A percentile compares a stretch with the other conserved stretches of the same genome.
These are phyloP conservation scores for Diaporthe citri DNA, from an alignment of 2,329 filamentous ascomycete genomes.

Conservation along the genomic window DNA sequence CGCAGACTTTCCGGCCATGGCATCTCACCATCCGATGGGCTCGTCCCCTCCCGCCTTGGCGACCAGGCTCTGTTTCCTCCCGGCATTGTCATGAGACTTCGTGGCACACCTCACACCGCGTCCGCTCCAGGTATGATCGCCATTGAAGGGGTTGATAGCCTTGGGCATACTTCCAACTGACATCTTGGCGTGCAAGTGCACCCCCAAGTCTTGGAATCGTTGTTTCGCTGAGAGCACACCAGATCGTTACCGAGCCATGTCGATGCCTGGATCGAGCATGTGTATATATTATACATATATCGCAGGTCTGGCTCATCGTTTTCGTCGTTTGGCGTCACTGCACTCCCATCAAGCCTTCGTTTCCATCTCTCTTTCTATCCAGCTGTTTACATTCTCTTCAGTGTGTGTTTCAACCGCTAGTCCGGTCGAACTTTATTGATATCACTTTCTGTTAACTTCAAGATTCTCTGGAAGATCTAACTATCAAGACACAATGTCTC, in stretches of 20 bases:
- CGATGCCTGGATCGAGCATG: constrained; percentile 16
- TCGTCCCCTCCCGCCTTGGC: constrained; percentile 12
- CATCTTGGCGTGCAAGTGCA: constrained; percentile 19
- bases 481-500: constrained; percentile 25
- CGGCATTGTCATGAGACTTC: constrained; percentile 21
- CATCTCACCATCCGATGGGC: constrained; percentile 26
- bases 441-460: background rate
- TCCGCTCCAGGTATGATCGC: constrained; percentile 33
- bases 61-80: background rate
- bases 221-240: constrained; percentile 11
- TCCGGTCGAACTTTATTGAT: constrained; percentile 28
- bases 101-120: constrained; percentile 13
- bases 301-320: background rate
- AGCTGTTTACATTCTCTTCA: constrained; percentile 36
- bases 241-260: background rate
- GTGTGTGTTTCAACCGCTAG: constrained; percentile 33
- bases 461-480: constrained; percentile 28
- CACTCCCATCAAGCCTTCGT: constrained; percentile 11
- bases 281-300: constrained; percentile 21
- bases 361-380: constrained; percentile 2
- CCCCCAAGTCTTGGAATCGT: background rate
- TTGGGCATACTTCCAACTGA: constrained; percentile 20
- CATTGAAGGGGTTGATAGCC: constrained; percentile 35
- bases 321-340: background rate
- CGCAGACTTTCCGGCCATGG: constrained; percentile 5